Evolutionary conservation across 176 grass and related monocot species (phyloP), one percentile per base, ranked within the genome.

Genomic region (Aegilops umbellulata): DNA sequence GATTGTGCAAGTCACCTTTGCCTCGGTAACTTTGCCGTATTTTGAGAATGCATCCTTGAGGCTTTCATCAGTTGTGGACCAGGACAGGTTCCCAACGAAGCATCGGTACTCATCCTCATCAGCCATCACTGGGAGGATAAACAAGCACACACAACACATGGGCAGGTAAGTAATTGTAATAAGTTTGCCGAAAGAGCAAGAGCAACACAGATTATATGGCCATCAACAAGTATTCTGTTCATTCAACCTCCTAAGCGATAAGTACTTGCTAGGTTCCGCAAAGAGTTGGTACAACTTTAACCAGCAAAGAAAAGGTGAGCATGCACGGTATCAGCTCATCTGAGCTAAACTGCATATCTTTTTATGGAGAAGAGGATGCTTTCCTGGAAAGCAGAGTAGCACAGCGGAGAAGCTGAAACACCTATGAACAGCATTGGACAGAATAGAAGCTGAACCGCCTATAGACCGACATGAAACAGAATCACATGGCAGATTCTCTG

Each of bases 31-130:
- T 66, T 94, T 95, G 82, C 97, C 97, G 47, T 77, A 99, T 55
- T 91, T 86, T 4, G 63, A 67, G 23, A 99, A 99, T 5, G 97
- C 97, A 31, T 92, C 88, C 83, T 88, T 93, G 73, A 99, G 87
- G 68, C 91, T 88, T 25, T 78, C 77, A 64, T 96, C 94, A 55
- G 87, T 91, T 44, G 94, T 99, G 0, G 88, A 86, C 97, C 97
- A 99, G 62, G 97, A 93, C 22, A 99, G 97, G 60, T 95, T 93
- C 69, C 97, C 97, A n/a, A 99, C 87, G 80, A 99, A 99, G 76
- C 92, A 94, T 44, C 97, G 89, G 84, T 80, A 99, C 88, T 99
- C 95, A 46, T 96, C 95, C 12, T 32, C 74, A 15, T 92, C 89
- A 15, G 87, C 61, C 85, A 95, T 95, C n/a, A 57, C 51, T 74